Evolutionary conservation across 139 green algal species (phyloP).

Genomic region (Closterium sp.): DNA sequence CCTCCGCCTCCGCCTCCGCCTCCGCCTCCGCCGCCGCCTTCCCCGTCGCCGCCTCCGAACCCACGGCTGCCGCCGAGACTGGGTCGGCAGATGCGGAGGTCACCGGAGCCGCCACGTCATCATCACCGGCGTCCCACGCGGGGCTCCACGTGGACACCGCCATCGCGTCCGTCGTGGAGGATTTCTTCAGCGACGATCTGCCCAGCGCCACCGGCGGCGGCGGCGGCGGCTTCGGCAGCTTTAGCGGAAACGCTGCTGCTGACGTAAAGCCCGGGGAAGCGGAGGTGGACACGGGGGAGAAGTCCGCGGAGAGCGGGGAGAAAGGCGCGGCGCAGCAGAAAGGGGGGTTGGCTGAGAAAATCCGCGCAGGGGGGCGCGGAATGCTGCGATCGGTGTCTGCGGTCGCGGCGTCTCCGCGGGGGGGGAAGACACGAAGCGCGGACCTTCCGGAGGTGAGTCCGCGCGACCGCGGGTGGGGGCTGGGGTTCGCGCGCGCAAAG

Average conservation of each 20-base stretch:
- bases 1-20: not conserved
- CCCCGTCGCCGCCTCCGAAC: not conserved
- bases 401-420: not conserved
- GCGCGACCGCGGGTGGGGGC: not conserved
- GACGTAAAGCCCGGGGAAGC: not conserved
- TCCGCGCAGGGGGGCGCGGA: not conserved
- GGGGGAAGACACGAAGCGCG: not conserved
- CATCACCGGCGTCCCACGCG: not conserved
- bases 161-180: not conserved
- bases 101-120: not conserved
- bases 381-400: not conserved
- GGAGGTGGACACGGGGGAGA: not conserved
- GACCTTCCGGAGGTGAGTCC: not conserved
- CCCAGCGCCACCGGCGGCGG: not conserved
- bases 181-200: slow-evolving; percentile 3
- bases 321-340: not conserved
- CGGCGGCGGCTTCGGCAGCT: not conserved
- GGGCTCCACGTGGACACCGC: not conserved
- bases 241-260: not conserved
- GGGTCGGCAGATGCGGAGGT: no score
- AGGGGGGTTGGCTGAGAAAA: not conserved
- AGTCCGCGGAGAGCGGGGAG: not conserved
- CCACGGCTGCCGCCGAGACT: not conserved
- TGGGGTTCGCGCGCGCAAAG: not conserved
- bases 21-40: no score